Base-by-base conservation (phyloP, 129 eudicot species). In the Smallanthus sonchifolius region DNA sequence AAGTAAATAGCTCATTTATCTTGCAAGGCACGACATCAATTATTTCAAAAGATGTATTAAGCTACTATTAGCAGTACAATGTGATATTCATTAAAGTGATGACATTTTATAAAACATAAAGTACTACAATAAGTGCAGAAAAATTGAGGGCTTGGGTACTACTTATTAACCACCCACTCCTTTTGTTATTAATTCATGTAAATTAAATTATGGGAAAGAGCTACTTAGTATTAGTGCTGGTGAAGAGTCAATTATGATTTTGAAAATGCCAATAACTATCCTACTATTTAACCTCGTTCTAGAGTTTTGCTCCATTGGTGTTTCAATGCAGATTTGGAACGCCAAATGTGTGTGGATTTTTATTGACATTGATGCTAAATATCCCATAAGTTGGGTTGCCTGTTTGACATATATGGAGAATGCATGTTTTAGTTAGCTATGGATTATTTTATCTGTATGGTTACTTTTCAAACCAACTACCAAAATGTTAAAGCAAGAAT, bases 11-110 rank as follows among this genome's bases (percentile, higher is more conserved):
- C 15, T 56, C 34, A 63, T 79, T 7, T 79, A 78, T 72, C 62
- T 79, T 79, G 74, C 56, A 72, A 72, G 69, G 44, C 74, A 79
- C 20, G 61, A 42, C 78, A 40, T 34, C 48, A 79, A 79, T 79
- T 65, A 72, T 79, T 72, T 79, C 68, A 65, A 65, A 64, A 34
- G 56, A 57, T 67, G 4, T 51, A 57, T 77, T 10, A 57, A 55
- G 19, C 39, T 70, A 69, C 17, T 59, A 59, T 39, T 60, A 67
- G 64, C 5, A 48, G 42, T 70, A 37, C 54, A 9, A 36, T 48
- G 72, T 52, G 49, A 16, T 32, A 72, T 64, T 13, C 5, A 78
- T 71, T 39, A 51, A 20, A 48, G 42, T 51, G 10, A 78, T 78
- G 48, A 16, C 73, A 16, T 71, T 62, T 63, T 54, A 65, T 63